Evolutionary conservation across 352 stramenopile species (phyloP).

Genomic region (Phytophthora brassicae): DNA sequence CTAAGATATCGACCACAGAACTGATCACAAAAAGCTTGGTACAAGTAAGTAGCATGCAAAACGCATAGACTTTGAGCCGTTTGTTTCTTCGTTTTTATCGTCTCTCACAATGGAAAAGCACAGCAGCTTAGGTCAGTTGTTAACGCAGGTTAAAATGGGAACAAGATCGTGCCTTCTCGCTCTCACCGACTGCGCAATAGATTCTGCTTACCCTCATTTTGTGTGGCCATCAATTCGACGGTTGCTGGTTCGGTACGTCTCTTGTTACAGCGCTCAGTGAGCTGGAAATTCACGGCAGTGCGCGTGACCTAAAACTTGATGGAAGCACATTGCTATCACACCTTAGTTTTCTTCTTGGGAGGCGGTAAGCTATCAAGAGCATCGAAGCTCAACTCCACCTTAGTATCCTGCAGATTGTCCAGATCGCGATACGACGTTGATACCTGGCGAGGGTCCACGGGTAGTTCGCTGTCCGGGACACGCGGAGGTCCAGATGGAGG

Average conservation of each 20-base stretch:
- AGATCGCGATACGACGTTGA: constrained; percentile 86
- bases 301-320: constrained; percentile 19
- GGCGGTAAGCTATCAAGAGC: constrained; percentile 75
- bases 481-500: constrained; percentile 26
- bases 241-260: constrained; percentile 20
- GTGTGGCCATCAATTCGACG: constrained; percentile 15
- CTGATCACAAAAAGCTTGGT: constrained; percentile 16
- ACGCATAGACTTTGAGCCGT: constrained; percentile 8
- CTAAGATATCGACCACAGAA: constrained; percentile 2
- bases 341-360: constrained; percentile 86
- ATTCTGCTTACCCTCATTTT: constrained; percentile 22
- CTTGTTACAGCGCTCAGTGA: constrained; percentile 25
- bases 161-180: constrained; percentile 16
- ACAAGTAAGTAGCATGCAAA: constrained; percentile 6
- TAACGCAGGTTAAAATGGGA: constrained; percentile 19
- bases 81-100: constrained; percentile 34
- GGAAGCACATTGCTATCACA: constrained; percentile 34
- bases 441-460: constrained; percentile 76
- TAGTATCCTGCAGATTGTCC: constrained; percentile 81
- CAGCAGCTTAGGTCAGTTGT: constrained; percentile 20
- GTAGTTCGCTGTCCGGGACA: constrained; percentile 65
- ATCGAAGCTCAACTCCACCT: constrained; percentile 85
- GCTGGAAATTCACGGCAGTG: constrained; percentile 8
- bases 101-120: constrained; percentile 31
- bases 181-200: constrained; percentile 25